A percentile compares a stretch with the other conserved stretches of the same genome.
Evolutionary conservation across 2,329 filamentous ascomycete species (phyloP).

Genomic region (Aureobasidium subglaciale): DNA sequence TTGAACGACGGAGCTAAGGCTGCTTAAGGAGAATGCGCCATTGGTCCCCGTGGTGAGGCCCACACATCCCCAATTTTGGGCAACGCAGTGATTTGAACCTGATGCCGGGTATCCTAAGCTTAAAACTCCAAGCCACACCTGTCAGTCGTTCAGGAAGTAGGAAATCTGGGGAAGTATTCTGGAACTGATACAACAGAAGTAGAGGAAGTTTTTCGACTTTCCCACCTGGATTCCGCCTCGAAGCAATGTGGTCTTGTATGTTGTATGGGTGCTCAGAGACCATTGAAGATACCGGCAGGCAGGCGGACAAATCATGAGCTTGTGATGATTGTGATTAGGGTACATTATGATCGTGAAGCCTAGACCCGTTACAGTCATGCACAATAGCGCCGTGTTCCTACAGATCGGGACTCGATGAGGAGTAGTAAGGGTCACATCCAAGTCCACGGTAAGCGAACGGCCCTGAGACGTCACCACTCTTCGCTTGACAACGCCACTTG

Average conservation of each 20-base stretch:
- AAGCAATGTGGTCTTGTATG: no score
- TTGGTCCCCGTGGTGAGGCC: neutral
- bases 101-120: neutral
- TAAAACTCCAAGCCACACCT: neutral
- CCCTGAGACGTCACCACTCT: neutral
- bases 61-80: slow-evolving; percentile 2
- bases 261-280: no score
- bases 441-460: neutral
- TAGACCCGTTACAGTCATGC: neutral
- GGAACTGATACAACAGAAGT: neutral
- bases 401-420: neutral
- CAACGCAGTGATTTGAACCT: neutral
- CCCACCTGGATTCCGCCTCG: no score
- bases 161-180: neutral
- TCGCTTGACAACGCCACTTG: neutral
- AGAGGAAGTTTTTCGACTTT: neutral
- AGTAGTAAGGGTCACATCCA: neutral
- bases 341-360: neutral
- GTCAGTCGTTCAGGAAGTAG: neutral
- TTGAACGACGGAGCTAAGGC: neutral
- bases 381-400: neutral
- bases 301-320: no score
- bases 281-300: no score
- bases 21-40: neutral
- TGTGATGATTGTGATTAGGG: neutral